Evolutionary conservation across 257 asterid genomes (phyloP).

Genomic region (Scutellaria baicalensis): DNA sequence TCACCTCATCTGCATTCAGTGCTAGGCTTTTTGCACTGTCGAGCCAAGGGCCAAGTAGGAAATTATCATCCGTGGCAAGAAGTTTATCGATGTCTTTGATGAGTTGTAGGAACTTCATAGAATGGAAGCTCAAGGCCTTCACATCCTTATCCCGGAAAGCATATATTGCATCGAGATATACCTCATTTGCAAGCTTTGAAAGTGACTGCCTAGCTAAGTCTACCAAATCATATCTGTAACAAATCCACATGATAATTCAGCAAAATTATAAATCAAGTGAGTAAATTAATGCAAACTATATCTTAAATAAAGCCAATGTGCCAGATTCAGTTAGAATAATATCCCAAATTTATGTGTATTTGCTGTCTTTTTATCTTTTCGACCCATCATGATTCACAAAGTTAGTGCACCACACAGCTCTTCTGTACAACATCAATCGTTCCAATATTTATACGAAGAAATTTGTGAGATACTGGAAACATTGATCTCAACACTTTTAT

Average conservation of each 20-base stretch:
- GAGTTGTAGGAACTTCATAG: slow-evolving; percentile 65
- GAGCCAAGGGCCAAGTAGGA: slow-evolving; percentile 89
- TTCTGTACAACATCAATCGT: no score
- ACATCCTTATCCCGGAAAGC: slow-evolving; percentile 58
- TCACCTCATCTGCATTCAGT: slow-evolving; percentile 45
- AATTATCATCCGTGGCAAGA: slow-evolving; percentile 79
- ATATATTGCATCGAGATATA: slow-evolving; percentile 58
- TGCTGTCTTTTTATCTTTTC: neutral
- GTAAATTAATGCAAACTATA: neutral
- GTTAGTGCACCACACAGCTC: no score
- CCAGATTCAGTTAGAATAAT: neutral
- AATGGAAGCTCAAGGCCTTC: slow-evolving; percentile 42
- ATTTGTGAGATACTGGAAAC: no score
- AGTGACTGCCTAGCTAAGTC: slow-evolving; percentile 87
- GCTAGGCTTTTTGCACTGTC: slow-evolving; percentile 76
- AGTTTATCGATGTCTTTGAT: slow-evolving; percentile 82
- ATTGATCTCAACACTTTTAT: no score
- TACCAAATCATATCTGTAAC: slow-evolving; percentile 86
- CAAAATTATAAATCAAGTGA: neutral
- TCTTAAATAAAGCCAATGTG: neutral
- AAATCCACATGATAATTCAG: slow-evolving; percentile 4
- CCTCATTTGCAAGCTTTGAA: slow-evolving; percentile 91
- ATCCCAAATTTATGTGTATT: neutral
- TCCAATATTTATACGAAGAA: no score
- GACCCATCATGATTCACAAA: no score